phyloP scores from a whole-genome alignment of 129 eudicot species.

The Centella asiatica region DNA sequence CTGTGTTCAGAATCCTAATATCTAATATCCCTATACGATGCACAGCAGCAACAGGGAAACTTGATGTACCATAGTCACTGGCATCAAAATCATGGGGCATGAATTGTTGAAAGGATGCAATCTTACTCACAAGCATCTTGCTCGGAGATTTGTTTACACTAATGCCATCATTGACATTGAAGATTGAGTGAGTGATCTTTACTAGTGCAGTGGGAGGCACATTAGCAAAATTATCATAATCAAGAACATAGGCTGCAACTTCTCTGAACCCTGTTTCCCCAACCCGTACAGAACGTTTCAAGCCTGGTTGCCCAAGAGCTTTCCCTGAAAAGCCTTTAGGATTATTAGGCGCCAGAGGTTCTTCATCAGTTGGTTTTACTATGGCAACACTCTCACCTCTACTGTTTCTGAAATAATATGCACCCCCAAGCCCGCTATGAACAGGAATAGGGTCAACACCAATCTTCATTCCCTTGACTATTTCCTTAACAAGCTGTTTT shows the following conservation, averaged over 20 bases:
- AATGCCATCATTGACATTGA: conserved; percentile 71
- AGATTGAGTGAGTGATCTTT: conserved; percentile 81
- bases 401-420: conserved; percentile 41
- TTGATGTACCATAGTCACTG: conserved; percentile 85
- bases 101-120: conserved; percentile 88
- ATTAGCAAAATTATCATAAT: conserved; percentile 59
- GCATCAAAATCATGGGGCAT: conserved; percentile 91
- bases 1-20: conserved; percentile 83
- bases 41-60: conserved; percentile 79
- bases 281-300: conserved; percentile 51
- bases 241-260: conserved; percentile 59
- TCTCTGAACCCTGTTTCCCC: conserved; percentile 64
- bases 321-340: conserved; percentile 57
- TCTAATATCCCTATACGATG: conserved; percentile 93
- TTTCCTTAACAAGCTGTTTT: conserved; percentile 58
- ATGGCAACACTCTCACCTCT: conserved; percentile 53
- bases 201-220: conserved; percentile 94
- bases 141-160: conserved; percentile 38
- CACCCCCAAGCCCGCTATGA: conserved; percentile 46
- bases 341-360: conserved; percentile 60
- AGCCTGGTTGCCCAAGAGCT: conserved; percentile 60
- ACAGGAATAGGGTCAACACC: conserved; percentile 71
- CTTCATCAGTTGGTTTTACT: conserved; percentile 69
- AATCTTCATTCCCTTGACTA: conserved; percentile 47
- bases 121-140: conserved; percentile 58